Evolutionary conservation across 495 filamentous ascomycete genomes (phyloP).

Genomic region (Aspergillus steynii): DNA sequence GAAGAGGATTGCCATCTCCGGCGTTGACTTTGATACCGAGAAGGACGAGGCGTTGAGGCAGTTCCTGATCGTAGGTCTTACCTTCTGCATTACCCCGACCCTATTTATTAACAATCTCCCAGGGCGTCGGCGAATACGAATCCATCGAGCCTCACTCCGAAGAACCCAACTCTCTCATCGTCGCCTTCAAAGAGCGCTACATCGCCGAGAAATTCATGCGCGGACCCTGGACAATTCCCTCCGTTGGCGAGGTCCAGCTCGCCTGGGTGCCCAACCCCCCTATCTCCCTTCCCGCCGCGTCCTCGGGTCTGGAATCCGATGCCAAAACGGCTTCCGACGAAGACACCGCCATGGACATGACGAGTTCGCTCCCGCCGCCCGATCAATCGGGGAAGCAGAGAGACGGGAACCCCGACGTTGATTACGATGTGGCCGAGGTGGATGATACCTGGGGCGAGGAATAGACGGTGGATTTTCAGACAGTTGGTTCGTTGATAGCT

Average conservation of each 20-base stretch:
- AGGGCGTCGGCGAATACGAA: slow-evolving; percentile 85
- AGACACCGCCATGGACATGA: slow-evolving; percentile 42
- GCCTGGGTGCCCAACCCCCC: slow-evolving; percentile 64
- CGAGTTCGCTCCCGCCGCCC: slow-evolving; percentile 13
- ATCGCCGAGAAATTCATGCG: slow-evolving; percentile 85
- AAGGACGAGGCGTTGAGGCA: slow-evolving; percentile 84
- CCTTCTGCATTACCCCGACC: neutral
- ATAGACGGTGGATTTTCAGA: neutral
- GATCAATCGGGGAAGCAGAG: slow-evolving; percentile 24
- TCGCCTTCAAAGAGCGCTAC: slow-evolving; percentile 87
- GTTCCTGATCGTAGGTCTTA: slow-evolving; percentile 74
- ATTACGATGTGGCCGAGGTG: slow-evolving; percentile 55
- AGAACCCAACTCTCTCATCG: slow-evolving; percentile 56
- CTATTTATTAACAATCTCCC: slow-evolving; percentile 7
- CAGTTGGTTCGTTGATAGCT: no score
- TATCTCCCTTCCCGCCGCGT: slow-evolving; percentile 19
- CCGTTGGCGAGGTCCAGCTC: slow-evolving; percentile 74
- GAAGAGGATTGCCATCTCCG: slow-evolving; percentile 70
- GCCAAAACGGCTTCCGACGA: slow-evolving; percentile 31
- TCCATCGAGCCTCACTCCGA: slow-evolving; percentile 67
- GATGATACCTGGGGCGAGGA: slow-evolving; percentile 47
- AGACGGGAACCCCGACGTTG: slow-evolving; percentile 38
- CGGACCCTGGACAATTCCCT: slow-evolving; percentile 64
- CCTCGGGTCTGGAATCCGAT: slow-evolving; percentile 13
- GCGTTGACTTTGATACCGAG: slow-evolving; percentile 65